Evolutionary conservation across 2,329 filamentous ascomycete genomes (phyloP).

Genomic region (Pseudogymnoascus sp.): DNA sequence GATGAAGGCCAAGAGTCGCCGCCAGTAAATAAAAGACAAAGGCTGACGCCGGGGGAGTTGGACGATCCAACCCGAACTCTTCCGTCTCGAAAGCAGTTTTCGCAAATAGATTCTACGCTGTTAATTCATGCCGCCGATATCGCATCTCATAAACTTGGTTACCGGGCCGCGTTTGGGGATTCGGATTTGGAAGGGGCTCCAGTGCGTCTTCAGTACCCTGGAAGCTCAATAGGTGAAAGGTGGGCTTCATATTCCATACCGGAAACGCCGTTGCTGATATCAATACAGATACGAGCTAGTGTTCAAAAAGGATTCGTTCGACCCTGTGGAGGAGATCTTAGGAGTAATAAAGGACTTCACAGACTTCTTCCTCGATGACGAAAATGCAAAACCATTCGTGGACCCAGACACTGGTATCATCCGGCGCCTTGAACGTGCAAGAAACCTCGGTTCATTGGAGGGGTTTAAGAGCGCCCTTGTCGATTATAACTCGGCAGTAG

Average conservation of each 20-base stretch:
- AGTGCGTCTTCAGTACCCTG: constrained; percentile 78
- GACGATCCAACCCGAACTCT: constrained; percentile 23
- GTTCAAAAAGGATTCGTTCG: constrained; percentile 68
- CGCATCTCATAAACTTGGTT: constrained; percentile 42
- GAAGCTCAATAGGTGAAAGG: constrained; percentile 59
- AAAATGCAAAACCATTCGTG: constrained; percentile 58
- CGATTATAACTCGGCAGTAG: constrained; percentile 68
- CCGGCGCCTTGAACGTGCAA: constrained; percentile 66
- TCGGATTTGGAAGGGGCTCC: constrained; percentile 40
- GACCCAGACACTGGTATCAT: constrained; percentile 67
- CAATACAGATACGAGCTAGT: constrained; percentile 60
- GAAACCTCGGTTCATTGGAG: constrained; percentile 49
- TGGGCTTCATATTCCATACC: constrained; percentile 28
- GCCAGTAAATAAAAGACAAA: constrained; percentile 11
- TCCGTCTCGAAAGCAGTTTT: constrained; percentile 21
- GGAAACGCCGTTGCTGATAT: constrained; percentile 2
- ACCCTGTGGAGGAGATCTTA: constrained; percentile 66
- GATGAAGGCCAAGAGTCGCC: constrained; percentile 9
- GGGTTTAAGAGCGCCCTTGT: constrained; percentile 66
- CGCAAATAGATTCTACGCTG: constrained; percentile 16
- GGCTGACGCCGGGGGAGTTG: neutral
- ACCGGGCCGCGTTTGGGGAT: constrained; percentile 39
- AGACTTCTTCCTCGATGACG: constrained; percentile 67
- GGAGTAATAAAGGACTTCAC: constrained; percentile 61
- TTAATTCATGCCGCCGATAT: constrained; percentile 51